phyloP scores from a whole-genome alignment of 176 grass and related monocot genomes.

The Urochloa ruziziensis region DNA sequence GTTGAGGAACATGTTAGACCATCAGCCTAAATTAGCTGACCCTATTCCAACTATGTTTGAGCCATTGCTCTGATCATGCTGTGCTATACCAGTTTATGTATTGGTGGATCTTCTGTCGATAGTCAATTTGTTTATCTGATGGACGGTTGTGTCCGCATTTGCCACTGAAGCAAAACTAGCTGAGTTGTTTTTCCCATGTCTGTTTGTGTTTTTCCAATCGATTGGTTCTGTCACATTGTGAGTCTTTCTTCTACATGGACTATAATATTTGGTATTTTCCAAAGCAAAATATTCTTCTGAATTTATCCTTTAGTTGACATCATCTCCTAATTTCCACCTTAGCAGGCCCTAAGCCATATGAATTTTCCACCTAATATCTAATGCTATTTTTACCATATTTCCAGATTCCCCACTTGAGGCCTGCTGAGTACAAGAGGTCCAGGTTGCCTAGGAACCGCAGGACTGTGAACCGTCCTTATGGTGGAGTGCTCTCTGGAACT shows the following conservation, averaged over 20 bases:
- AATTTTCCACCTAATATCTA: background rate
- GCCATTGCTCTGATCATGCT: background rate
- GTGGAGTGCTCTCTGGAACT: conserved; percentile 58
- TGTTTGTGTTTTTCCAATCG: no score
- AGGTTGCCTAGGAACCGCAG: conserved; percentile 65
- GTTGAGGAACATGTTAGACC: background rate
- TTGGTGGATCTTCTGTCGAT: background rate
- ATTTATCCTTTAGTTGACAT: background rate
- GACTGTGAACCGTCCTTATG: conserved; percentile 66
- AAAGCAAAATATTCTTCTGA: background rate
- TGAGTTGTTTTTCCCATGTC: no score
- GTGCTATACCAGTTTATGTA: background rate
- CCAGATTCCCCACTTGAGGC: conserved; percentile 67
- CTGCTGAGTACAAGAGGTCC: conserved; percentile 65
- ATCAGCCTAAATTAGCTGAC: background rate
- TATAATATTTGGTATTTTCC: no score
- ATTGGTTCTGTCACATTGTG: no score
- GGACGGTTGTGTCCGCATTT: background rate
- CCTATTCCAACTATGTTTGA: background rate
- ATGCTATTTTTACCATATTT: background rate
- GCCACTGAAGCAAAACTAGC: background rate
- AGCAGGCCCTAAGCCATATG: background rate
- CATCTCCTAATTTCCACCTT: background rate
- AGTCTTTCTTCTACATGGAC: no score
- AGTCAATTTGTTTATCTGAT: background rate